Conservation (phyloP, 169 alveolate genomes). For the Plasmodium ovale region DNA sequence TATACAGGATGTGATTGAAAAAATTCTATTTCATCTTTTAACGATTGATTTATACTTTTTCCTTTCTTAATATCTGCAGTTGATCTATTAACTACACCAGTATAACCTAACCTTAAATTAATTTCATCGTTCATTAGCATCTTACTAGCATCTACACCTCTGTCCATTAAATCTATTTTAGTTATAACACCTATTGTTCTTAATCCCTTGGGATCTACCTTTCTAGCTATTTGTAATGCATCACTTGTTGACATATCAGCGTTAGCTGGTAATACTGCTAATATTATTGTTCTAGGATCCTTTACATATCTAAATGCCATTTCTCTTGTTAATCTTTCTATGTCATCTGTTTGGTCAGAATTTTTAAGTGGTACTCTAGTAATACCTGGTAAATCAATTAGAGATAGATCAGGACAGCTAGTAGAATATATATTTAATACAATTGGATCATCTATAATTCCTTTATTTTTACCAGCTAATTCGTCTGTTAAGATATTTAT, state of each 20-base stretch:
- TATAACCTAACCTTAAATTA: slow-evolving; percentile 96
- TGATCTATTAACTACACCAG: slow-evolving; percentile 96
- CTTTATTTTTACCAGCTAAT: slow-evolving; percentile 93
- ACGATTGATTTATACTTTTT: slow-evolving; percentile 90
- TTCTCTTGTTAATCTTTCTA: slow-evolving; percentile 95
- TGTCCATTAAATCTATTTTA: slow-evolving; percentile 98
- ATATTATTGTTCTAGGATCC: slow-evolving; percentile 97
- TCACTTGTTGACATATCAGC: slow-evolving; percentile 98
- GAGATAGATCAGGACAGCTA: slow-evolving; percentile 97
- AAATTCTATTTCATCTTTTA: slow-evolving; percentile 93
- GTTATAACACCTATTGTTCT: slow-evolving; percentile 97
- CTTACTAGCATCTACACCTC: slow-evolving; percentile 97
- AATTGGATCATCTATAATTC: slow-evolving; percentile 97
- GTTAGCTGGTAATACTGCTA: slow-evolving; percentile 98
- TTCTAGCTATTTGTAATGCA: slow-evolving; percentile 96
- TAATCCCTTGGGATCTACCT: slow-evolving; percentile 96
- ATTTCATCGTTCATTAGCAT: slow-evolving; percentile 96
- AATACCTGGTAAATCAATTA: slow-evolving; percentile 99
- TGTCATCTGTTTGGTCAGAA: slow-evolving; percentile 96
- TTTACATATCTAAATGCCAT: slow-evolving; percentile 94
- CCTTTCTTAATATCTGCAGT: slow-evolving; percentile 94
- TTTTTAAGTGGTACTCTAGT: slow-evolving; percentile 97
- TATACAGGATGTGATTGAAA: slow-evolving; percentile 95
- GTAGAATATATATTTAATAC: slow-evolving; percentile 96
- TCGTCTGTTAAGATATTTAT: slow-evolving; percentile 93